phyloP scores from a whole-genome alignment of 23 red algal species.

The Gracilaria gracilis region DNA sequence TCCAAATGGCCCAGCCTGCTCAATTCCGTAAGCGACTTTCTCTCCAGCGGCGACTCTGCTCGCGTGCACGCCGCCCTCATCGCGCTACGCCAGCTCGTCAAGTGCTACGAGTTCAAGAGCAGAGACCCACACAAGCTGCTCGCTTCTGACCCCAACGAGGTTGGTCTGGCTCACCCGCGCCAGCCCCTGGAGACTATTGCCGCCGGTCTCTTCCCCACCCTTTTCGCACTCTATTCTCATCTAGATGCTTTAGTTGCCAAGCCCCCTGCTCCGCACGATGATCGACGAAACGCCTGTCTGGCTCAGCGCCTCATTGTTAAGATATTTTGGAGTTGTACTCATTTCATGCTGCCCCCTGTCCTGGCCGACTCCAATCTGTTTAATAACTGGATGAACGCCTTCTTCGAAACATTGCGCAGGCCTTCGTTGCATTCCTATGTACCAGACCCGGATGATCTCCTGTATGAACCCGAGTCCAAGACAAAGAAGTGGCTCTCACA shows the following conservation, averaged over 20 bases:
- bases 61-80: slow-evolving; percentile 59
- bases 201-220: slow-evolving; percentile 60
- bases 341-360: slow-evolving; percentile 63
- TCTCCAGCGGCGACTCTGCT: slow-evolving; percentile 32
- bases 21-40: slow-evolving; percentile 33
- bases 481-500: slow-evolving; percentile 80
- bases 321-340: slow-evolving; percentile 75
- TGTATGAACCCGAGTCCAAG: slow-evolving; percentile 67
- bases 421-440: slow-evolving; percentile 28
- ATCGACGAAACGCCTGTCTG: slow-evolving; percentile 33
- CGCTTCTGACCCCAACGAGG: slow-evolving; percentile 57
- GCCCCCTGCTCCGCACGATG: slow-evolving; percentile 27
- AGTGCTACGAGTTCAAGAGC: slow-evolving; percentile 71
- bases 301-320: slow-evolving; percentile 68
- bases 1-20: slow-evolving; percentile 63
- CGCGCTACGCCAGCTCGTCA: slow-evolving; percentile 67
- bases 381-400: slow-evolving; percentile 52
- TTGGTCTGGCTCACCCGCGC: slow-evolving; percentile 61
- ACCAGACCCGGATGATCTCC: slow-evolving; percentile 42
- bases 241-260: slow-evolving; percentile 59
- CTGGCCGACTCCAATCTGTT: slow-evolving; percentile 34
- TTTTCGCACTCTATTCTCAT: slow-evolving; percentile 55
- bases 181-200: slow-evolving; percentile 70
- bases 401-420: slow-evolving; percentile 45
- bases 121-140: slow-evolving; percentile 50